Base-by-base conservation (phyloP, 192 early-diverging fungal species). In the Coemansia sp. region DNA sequence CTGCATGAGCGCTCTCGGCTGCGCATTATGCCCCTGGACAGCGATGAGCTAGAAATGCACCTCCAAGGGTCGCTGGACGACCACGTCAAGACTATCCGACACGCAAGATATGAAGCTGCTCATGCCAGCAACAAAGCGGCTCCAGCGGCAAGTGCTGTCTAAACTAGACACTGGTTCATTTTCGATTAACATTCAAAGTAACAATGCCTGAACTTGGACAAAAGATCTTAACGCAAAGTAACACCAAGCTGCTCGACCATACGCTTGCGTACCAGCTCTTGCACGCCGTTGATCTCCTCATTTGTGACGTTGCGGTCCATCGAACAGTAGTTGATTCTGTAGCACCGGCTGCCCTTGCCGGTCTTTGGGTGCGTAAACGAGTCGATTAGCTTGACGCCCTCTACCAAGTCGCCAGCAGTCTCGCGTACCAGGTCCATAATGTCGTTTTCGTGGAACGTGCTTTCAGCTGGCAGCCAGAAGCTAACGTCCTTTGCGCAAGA, bases 291-390 rank as follows among this genome's bases (percentile, higher is more conserved):
- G 59, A 99, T 94, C 70, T 99, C 97, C 36, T 89, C 90, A 68
- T 99, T 94, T 16, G 93, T 95, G 11, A 95, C 87, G 62, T 90
- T 98, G 66, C 92, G 88, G 73, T 99, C 96, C 96, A 99, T 99
- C 5, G 95, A 94, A 51, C 95, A 79, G 67, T 97, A 99, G 71
- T 89, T 91, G 68, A 99, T 96, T 46, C 95, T 85, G 81, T 92
- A 99, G 73, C 95, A 99, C 24, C 87, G 81, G 63, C 94, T 95
- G 28, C 83, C 81, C 55, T 83, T 85, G 31, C 91, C 89, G 0
- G 93, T 92, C 77, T 94, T 96, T 28, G 92, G 89, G 70, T 96
- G 90, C 5, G 70, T 80, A 66, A 99, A 99, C 37, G 89, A 83
- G 77, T 99, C 95, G 62, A 99, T 88, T 86, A 95, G 71, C 36